Evolutionary conservation across 805 yeast species (phyloP).

Genomic region (Sungouiozyma ichnusensis): DNA sequence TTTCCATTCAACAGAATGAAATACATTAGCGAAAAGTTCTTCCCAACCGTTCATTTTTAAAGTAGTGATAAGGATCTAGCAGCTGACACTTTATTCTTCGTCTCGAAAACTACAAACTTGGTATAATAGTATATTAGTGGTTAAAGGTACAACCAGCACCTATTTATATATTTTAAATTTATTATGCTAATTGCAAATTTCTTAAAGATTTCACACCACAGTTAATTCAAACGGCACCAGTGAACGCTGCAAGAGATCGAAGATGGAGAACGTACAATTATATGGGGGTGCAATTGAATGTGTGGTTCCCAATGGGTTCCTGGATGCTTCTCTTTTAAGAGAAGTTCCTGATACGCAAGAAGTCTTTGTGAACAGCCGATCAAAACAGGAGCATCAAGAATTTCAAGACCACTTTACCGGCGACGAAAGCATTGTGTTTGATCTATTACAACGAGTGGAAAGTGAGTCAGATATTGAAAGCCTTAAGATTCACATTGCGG

Average conservation of each 20-base stretch:
- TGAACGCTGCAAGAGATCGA: neutral
- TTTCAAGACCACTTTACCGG: conserved; percentile 29
- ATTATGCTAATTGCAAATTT: neutral
- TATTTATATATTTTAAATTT: no score
- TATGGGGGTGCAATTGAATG: conserved; percentile 79
- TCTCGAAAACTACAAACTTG: no score
- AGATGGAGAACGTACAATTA: conserved; percentile 22
- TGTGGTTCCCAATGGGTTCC: conserved; percentile 44
- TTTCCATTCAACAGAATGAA: conserved; percentile 9
- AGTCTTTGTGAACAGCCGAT: conserved; percentile 51
- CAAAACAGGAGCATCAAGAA: conserved; percentile 20
- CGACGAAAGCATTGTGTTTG: conserved; percentile 54
- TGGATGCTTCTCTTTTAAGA: conserved; percentile 71
- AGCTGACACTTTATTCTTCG: no score
- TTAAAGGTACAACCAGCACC: neutral
- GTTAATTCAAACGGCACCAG: neutral
- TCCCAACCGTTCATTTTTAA: neutral
- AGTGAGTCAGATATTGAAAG: conserved; percentile 33
- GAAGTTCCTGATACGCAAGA: conserved; percentile 93
- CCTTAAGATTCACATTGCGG: conserved; percentile 43
- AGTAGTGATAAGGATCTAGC: no score
- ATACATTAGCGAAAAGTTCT: neutral
- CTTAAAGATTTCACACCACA: neutral
- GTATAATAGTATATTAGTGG: neutral
- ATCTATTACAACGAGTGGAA: conserved; percentile 45